These are phyloP conservation scores for Cenococcum geophilum DNA, from an alignment of 495 filamentous ascomycete species.

Conservation along the genomic window DNA sequence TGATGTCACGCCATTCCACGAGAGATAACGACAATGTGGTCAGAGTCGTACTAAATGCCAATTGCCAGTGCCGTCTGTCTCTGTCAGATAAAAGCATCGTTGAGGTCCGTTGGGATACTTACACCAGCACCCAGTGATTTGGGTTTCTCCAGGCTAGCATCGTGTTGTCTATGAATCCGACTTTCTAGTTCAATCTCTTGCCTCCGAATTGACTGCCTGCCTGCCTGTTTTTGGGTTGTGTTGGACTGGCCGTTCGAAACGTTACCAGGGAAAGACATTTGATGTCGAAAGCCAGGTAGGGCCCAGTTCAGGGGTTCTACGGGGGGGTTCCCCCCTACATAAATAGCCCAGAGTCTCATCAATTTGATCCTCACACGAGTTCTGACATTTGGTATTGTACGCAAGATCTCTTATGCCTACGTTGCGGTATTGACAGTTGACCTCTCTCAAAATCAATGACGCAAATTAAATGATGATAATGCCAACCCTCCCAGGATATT, in stretches of 20 bases:
- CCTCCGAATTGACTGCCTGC: background rate
- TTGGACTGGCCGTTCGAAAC: background rate
- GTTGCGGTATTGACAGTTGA: no score
- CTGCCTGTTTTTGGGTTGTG: background rate
- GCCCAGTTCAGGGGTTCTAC: no score
- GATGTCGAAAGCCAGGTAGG: no score
- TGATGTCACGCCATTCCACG: conserved; percentile 48
- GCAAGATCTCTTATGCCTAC: no score
- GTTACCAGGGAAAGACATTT: no score
- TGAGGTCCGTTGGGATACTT: background rate
- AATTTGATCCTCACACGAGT: no score
- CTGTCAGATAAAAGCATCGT: background rate
- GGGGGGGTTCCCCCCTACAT: no score
- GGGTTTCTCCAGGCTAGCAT: background rate
- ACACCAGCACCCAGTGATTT: background rate
- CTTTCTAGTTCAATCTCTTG: background rate
- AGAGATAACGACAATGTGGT: conserved; percentile 46
- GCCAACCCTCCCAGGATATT: no score
- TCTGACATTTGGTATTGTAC: no score
- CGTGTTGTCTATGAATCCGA: background rate
- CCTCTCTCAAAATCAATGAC: no score
- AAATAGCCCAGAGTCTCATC: no score
- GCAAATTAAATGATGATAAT: no score
- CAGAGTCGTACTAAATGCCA: conserved; percentile 48
- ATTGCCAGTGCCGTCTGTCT: conserved; percentile 42